A percentile compares a stretch with the other conserved stretches of the same genome.
These are phyloP conservation scores for Adansonia madagascariensis DNA, from an alignment of 441 rosid genomes.

Conservation along the genomic window DNA sequence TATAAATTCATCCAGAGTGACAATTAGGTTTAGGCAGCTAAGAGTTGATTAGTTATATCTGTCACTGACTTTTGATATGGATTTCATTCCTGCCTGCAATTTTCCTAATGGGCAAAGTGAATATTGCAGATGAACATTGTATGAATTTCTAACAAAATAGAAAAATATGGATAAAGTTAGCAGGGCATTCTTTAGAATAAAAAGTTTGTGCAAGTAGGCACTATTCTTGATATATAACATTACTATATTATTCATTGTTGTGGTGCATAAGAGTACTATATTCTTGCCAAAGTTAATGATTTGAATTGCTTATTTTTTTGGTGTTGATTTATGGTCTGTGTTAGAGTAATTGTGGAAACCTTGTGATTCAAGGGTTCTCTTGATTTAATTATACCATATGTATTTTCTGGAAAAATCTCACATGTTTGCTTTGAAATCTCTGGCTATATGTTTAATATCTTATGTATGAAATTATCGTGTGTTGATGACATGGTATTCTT, in stretches of 20 bases:
- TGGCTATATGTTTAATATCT: neutral
- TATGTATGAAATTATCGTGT: neutral
- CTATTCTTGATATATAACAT: neutral
- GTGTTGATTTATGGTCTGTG: neutral
- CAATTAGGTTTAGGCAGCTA: neutral
- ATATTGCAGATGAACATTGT: neutral
- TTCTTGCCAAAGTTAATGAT: conserved; percentile 18
- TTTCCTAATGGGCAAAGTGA: neutral
- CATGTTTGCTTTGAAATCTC: neutral
- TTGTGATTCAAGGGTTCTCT: conserved; percentile 1
- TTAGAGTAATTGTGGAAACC: neutral
- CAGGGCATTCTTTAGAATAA: neutral
- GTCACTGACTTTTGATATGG: neutral
- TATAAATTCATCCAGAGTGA: conserved; percentile 10
- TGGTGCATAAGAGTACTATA: neutral
- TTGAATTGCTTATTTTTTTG: neutral
- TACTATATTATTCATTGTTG: neutral
- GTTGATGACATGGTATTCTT: neutral
- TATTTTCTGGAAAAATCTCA: neutral
- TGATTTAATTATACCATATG: neutral
- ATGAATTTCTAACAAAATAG: neutral
- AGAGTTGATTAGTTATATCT: neutral
- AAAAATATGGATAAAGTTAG: neutral
- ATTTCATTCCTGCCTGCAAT: neutral
- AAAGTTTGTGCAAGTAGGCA: neutral